Percentiles rank a stretch among this genome's conserved stretches.
These are phyloP conservation scores for Oryza meridionalis DNA, from an alignment of 176 grass and related monocot species.

Conservation along the genomic window DNA sequence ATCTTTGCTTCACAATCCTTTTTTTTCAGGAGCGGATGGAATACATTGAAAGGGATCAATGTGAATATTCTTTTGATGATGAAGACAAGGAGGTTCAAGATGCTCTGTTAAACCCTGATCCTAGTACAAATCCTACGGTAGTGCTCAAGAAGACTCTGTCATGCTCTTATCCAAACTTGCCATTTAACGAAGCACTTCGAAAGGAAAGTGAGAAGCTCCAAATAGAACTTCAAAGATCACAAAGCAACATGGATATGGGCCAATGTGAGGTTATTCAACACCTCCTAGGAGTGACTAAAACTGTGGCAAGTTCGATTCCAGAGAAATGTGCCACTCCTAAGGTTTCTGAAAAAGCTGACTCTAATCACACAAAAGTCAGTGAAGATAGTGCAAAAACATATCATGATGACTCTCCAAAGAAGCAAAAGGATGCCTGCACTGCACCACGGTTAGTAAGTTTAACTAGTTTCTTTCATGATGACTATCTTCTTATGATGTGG, in stretches of 20 bases:
- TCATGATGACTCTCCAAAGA: conserved; percentile 45
- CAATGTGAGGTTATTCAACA: conserved; percentile 93
- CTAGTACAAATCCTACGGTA: conserved; percentile 55
- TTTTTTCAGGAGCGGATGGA: conserved; percentile 73
- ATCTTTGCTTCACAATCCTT: conserved; percentile 13
- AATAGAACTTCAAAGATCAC: conserved; percentile 89
- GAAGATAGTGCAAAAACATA: conserved; percentile 35
- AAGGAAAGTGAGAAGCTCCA: conserved; percentile 98
- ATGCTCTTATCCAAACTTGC: conserved; percentile 90
- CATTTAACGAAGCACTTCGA: conserved; percentile 78
- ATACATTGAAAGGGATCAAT: conserved; percentile 88
- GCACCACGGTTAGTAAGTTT: conserved; percentile 47
- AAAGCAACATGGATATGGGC: conserved; percentile 75
- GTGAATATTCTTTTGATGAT: conserved; percentile 95
- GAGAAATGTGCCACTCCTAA: conserved; percentile 56
- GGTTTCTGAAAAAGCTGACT: conserved; percentile 46
- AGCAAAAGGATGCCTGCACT: conserved; percentile 40
- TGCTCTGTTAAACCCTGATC: conserved; percentile 75
- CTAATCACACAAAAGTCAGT: conserved; percentile 41
- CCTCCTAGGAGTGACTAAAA: conserved; percentile 85
- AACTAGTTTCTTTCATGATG: conserved; percentile 10
- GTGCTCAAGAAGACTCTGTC: conserved; percentile 92
- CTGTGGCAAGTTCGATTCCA: conserved; percentile 57
- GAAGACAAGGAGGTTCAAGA: conserved; percentile 95
- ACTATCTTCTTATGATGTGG: conserved; percentile 22